These are phyloP conservation scores for Thamnidium elegans DNA, from an alignment of 192 early-diverging fungal genomes.

Conservation along the genomic window DNA sequence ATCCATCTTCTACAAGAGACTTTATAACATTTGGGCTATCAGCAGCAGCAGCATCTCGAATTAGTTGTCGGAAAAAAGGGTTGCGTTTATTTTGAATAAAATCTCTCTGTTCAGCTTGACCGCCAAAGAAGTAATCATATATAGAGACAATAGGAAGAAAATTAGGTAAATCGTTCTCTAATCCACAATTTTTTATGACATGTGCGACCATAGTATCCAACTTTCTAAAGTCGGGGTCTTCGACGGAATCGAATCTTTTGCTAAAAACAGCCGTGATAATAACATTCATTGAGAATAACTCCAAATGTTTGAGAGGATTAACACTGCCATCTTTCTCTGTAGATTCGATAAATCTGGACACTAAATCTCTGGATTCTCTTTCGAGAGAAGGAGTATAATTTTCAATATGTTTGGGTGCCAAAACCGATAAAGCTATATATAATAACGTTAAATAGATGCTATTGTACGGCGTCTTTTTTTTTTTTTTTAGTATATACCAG, in stretches of 20 bases:
- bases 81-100: neutral
- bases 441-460: too few relatives aligned
- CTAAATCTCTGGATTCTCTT: neutral
- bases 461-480: too few relatives aligned
- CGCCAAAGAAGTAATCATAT: neutral
- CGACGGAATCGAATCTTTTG: neutral
- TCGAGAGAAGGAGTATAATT: neutral
- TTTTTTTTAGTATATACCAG: neutral
- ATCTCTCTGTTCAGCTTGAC: neutral
- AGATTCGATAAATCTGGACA: neutral
- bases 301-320: neutral
- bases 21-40: neutral
- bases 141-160: conserved; percentile 9
- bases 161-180: conserved; percentile 2
- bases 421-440: neutral
- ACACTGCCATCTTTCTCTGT: conserved; percentile 7
- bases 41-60: neutral
- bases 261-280: neutral
- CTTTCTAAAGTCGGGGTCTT: neutral
- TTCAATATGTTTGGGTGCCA: conserved; percentile 4
- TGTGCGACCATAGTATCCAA: neutral
- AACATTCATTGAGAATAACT: conserved; percentile 1
- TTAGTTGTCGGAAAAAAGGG: too few relatives aligned
- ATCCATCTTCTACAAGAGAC: neutral
- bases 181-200: neutral